phyloP scores from a whole-genome alignment of 306 rosid species.

The Inga leiocalycina region DNA sequence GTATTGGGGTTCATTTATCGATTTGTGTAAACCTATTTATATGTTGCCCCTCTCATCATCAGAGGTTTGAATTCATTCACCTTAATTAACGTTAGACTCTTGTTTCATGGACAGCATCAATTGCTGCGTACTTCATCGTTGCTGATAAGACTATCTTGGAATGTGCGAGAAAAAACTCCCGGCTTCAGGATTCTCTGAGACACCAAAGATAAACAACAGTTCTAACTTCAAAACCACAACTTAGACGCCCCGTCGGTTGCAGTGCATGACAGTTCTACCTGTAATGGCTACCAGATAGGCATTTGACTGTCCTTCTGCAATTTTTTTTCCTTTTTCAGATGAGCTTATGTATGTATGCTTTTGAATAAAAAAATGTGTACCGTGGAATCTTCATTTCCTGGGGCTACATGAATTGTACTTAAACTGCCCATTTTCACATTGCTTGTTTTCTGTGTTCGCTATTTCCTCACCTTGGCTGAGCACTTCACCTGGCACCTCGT shows the following conservation, averaged over 20 bases:
- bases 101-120: conserved; percentile 68
- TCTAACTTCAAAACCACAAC: conserved; percentile 18
- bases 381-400: conserved; percentile 18
- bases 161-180: conserved; percentile 85
- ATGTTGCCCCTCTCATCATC: not conserved
- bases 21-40: not conserved
- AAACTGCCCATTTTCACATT: not conserved
- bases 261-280: conserved; percentile 19
- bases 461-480: not conserved
- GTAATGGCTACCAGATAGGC: conserved; percentile 2
- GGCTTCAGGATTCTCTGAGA: conserved; percentile 63
- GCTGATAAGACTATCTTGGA: conserved; percentile 84
- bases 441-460: conserved; percentile 16
- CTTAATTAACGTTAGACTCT: conserved; percentile 16
- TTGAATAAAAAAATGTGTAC: conserved; percentile 12
- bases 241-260: not conserved
- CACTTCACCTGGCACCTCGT: not conserved
- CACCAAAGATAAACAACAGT: conserved; percentile 42
- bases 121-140: conserved; percentile 78
- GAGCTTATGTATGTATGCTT: conserved; percentile 21
- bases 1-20: not conserved
- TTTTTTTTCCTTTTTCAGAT: not conserved
- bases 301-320: conserved; percentile 1
- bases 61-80: not conserved
- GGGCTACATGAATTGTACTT: not conserved